These are phyloP conservation scores for Ottelia alismoides DNA, from an alignment of 106 monocot species.

Conservation along the genomic window DNA sequence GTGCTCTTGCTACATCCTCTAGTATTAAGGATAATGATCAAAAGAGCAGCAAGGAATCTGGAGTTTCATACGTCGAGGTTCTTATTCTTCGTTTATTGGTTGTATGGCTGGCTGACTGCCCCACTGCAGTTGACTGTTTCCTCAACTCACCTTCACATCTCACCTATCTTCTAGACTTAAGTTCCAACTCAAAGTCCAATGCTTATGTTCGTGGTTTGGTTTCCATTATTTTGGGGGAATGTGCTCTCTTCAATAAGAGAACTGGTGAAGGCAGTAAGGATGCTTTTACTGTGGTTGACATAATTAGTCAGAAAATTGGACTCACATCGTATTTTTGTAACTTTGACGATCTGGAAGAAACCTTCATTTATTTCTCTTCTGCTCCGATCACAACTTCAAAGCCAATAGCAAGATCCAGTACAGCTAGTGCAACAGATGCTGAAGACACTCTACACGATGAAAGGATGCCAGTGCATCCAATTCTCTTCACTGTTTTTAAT, in stretches of 20 bases:
- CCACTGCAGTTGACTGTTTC: constrained; percentile 64
- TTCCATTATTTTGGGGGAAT: constrained; percentile 72
- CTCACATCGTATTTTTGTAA: constrained; percentile 61
- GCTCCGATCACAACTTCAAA: constrained; percentile 21
- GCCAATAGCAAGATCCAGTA: constrained; percentile 46
- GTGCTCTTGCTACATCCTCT: constrained; percentile 45
- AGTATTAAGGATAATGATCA: constrained; percentile 29
- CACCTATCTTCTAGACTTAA: constrained; percentile 54
- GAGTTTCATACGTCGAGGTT: constrained; percentile 36
- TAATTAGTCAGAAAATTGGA: constrained; percentile 85
- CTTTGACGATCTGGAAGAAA: constrained; percentile 70
- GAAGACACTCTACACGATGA: constrained; percentile 34
- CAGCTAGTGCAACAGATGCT: constrained; percentile 46
- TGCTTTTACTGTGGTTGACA: constrained; percentile 75
- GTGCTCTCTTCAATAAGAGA: constrained; percentile 65
- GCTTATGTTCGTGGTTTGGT: constrained; percentile 54
- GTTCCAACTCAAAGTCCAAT: constrained; percentile 27
- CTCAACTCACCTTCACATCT: constrained; percentile 66
- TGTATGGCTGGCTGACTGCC: constrained; percentile 71
- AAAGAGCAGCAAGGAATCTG: constrained; percentile 7
- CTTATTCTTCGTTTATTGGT: constrained; percentile 65
- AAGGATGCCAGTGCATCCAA: constrained; percentile 35
- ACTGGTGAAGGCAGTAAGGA: constrained; percentile 40
- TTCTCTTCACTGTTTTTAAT: constrained; percentile 56
- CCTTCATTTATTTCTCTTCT: constrained; percentile 14